phyloP scores from a whole-genome alignment of 352 stramenopile species.

The Phytophthora vignae region DNA sequence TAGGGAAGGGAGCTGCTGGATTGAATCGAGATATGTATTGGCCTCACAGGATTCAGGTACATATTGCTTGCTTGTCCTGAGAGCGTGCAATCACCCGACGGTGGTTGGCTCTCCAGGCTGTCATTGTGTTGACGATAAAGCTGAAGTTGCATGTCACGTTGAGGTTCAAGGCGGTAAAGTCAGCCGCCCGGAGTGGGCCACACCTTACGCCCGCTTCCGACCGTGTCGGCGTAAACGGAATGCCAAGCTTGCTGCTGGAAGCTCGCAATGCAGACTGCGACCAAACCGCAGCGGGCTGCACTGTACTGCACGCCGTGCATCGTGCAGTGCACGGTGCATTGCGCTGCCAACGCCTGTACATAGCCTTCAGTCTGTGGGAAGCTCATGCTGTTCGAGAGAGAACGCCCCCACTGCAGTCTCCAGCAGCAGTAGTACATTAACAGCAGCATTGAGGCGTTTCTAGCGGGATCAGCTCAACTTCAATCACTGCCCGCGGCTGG shows the following conservation, averaged over 20 bases:
- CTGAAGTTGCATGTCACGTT: slow-evolving; percentile 24
- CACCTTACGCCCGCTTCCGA: slow-evolving; percentile 22
- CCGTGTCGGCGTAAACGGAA: slow-evolving; percentile 18
- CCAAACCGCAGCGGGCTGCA: too few species aligned
- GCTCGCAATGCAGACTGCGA: background rate
- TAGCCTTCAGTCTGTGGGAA: background rate
- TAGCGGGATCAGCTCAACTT: slow-evolving; percentile 32
- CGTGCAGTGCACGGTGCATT: too few species aligned
- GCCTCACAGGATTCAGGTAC: background rate
- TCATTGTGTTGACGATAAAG: slow-evolving; percentile 30
- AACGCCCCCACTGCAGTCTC: too few species aligned
- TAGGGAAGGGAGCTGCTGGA: slow-evolving; percentile 4
- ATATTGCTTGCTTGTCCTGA: background rate
- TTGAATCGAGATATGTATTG: slow-evolving; percentile 24
- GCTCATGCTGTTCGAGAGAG: background rate
- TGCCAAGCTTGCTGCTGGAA: background rate
- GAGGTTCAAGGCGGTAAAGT: slow-evolving; percentile 33
- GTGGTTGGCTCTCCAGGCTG: slow-evolving; percentile 18
- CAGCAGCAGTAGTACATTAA: too few species aligned
- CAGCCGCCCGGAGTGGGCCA: slow-evolving; percentile 4
- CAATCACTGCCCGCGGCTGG: slow-evolving; percentile 33
- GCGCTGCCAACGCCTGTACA: too few species aligned
- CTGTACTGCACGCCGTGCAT: too few species aligned
- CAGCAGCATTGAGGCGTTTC: slow-evolving; percentile 6
- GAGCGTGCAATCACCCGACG: slow-evolving; percentile 8